Percentiles rank a stretch among this genome's conserved stretches.
phyloP scores from a whole-genome alignment of 257 asterid genomes.

The Scutellaria baicalensis region DNA sequence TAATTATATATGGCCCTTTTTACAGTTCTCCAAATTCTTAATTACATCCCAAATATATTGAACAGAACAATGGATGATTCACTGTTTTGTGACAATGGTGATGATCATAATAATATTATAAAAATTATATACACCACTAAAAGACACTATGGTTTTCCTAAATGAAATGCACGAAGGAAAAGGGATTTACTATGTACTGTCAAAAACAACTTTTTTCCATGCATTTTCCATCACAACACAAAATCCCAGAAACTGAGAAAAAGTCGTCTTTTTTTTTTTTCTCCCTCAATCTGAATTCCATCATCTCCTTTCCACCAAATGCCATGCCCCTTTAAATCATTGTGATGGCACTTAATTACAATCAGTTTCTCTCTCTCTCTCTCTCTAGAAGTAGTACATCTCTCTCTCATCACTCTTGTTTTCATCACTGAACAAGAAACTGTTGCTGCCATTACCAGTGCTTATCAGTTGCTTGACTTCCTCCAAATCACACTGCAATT shows the following conservation, averaged over 20 bases:
- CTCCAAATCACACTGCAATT: conserved; percentile 41
- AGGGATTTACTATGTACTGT: conserved; percentile 31
- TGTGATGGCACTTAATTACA: conserved; percentile 19
- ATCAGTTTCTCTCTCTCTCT: conserved; percentile 16
- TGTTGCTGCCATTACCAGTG: conserved; percentile 9
- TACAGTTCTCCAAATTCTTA: too few species aligned
- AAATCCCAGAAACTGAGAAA: conserved; percentile 34
- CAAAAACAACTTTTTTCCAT: conserved; percentile 15
- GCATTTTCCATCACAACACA: conserved; percentile 39
- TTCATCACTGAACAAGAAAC: conserved; percentile 40
- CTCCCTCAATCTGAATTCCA: conserved; percentile 16
- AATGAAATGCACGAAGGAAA: conserved; percentile 29
- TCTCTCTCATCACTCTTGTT: conserved; percentile 44
- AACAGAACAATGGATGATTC: too few species aligned
- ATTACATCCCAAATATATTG: too few species aligned
- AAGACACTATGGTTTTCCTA: background rate
- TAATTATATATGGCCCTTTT: too few species aligned
- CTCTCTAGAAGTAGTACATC: conserved; percentile 35
- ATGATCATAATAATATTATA: background rate
- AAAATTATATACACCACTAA: background rate
- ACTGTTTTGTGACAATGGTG: background rate
- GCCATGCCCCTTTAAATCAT: conserved; percentile 44
- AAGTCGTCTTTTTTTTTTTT: background rate
- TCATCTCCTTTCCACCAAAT: background rate
- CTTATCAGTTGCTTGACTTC: conserved; percentile 50